These are phyloP conservation scores for Fusarium secorum DNA, from an alignment of 2,329 filamentous ascomycete species.

Conservation along the genomic window DNA sequence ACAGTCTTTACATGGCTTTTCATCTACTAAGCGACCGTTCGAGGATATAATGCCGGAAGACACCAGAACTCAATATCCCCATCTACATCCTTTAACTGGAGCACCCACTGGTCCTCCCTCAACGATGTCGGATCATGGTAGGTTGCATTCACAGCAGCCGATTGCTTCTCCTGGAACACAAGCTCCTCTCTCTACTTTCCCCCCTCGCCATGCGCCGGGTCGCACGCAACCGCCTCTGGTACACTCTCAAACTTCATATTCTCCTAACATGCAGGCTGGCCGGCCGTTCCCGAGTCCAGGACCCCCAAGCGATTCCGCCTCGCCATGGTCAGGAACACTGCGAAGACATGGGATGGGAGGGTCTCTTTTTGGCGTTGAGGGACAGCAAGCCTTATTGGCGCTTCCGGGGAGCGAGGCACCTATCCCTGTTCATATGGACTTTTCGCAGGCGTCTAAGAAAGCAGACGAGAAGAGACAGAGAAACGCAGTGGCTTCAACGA, in stretches of 20 bases:
- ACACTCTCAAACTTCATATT: conserved; percentile 31
- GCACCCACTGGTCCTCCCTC: conserved; percentile 32
- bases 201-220: conserved; percentile 29
- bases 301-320: conserved; percentile 31
- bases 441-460: conserved; percentile 80
- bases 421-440: conserved; percentile 74
- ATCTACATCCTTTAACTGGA: conserved; percentile 37
- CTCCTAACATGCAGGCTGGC: conserved; percentile 28
- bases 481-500: conserved; percentile 84
- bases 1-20: conserved; percentile 29
- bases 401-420: conserved; percentile 50
- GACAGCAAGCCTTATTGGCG: conserved; percentile 49
- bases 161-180: conserved; percentile 35
- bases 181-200: conserved; percentile 34
- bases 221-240: conserved; percentile 21
- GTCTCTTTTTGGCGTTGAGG: conserved; percentile 42
- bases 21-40: conserved; percentile 47
- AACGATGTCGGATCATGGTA: conserved; percentile 40
- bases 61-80: conserved; percentile 35
- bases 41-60: conserved; percentile 42
- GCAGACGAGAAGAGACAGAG: conserved; percentile 85
- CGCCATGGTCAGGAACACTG: conserved; percentile 46
- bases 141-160: conserved; percentile 49
- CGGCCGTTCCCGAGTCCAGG: conserved; percentile 34
- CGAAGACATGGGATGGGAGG: conserved; percentile 41